A percentile compares a stretch with the other conserved stretches of the same genome.
phyloP scores from a whole-genome alignment of 2,329 filamentous ascomycete species.

The Trichophaea hybrida region DNA sequence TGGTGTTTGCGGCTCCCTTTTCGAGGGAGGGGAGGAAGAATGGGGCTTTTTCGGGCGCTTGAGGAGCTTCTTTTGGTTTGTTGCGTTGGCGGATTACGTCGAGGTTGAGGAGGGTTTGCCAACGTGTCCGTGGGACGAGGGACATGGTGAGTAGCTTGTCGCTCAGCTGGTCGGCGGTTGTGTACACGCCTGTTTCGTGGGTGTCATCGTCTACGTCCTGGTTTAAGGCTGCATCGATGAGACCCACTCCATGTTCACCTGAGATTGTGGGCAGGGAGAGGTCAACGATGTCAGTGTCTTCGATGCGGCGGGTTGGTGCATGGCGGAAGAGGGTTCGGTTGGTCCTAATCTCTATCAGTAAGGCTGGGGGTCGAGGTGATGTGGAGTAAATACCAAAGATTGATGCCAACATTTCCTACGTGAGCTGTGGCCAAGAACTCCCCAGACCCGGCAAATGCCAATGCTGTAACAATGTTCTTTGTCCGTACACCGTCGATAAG shows the following conservation, averaged over 20 bases:
- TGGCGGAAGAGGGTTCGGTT: slow-evolving; percentile 86
- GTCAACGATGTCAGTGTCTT: slow-evolving; percentile 55
- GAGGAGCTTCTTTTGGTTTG: slow-evolving; percentile 82
- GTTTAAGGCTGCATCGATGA: slow-evolving; percentile 63
- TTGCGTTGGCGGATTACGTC: slow-evolving; percentile 75
- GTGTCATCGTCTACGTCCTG: slow-evolving; percentile 38
- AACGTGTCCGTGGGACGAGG: slow-evolving; percentile 74
- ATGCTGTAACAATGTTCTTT: slow-evolving; percentile 60
- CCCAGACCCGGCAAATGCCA: slow-evolving; percentile 78
- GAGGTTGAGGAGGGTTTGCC: slow-evolving; percentile 87
- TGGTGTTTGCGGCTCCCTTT: slow-evolving; percentile 27
- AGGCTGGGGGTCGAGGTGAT: background rate
- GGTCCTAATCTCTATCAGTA: slow-evolving; percentile 35
- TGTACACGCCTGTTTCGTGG: slow-evolving; percentile 42
- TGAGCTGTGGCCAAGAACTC: slow-evolving; percentile 89
- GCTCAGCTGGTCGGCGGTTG: slow-evolving; percentile 61
- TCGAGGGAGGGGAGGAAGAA: slow-evolving; percentile 73
- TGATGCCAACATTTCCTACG: slow-evolving; percentile 70
- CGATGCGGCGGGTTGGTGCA: slow-evolving; percentile 70
- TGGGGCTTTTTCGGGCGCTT: slow-evolving; percentile 81
- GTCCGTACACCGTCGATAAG: slow-evolving; percentile 83
- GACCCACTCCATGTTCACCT: slow-evolving; percentile 61
- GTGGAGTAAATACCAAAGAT: slow-evolving; percentile 49
- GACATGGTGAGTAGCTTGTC: slow-evolving; percentile 75
- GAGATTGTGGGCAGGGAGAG: slow-evolving; percentile 59